Percentiles rank a stretch among this genome's conserved stretches.
phyloP scores from a whole-genome alignment of 2,329 filamentous ascomycete species.

The Magnaporthiopsis rhizophila region DNA sequence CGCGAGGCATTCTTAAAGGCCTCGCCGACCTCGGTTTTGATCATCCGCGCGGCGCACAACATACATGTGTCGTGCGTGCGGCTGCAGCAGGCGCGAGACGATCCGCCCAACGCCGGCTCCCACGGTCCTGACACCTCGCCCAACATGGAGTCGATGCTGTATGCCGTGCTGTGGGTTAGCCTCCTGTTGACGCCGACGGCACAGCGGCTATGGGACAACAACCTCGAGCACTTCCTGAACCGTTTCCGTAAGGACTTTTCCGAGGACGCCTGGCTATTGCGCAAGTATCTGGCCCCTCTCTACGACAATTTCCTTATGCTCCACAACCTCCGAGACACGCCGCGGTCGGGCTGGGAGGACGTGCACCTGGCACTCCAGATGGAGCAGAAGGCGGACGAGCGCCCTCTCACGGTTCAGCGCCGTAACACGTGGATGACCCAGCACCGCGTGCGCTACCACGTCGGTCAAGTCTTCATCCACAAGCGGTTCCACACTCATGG shows the following conservation, averaged over 20 bases:
- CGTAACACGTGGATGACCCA: slow-evolving; percentile 27
- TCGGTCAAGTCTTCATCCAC: slow-evolving; percentile 83
- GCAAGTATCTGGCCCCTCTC: slow-evolving; percentile 59
- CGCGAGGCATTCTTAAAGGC: slow-evolving; percentile 50
- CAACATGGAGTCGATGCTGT: slow-evolving; percentile 52
- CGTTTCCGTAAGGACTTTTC: slow-evolving; percentile 58
- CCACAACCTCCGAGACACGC: slow-evolving; percentile 14
- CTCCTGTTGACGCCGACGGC: slow-evolving; percentile 45
- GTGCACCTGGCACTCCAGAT: slow-evolving; percentile 29
- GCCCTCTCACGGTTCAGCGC: slow-evolving; percentile 26
- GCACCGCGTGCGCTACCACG: slow-evolving; percentile 48
- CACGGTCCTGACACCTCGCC: slow-evolving; percentile 45
- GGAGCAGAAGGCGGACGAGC: slow-evolving; percentile 36
- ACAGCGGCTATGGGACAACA: slow-evolving; percentile 47
- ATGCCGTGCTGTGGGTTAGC: slow-evolving; percentile 66
- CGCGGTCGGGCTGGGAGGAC: slow-evolving; percentile 21
- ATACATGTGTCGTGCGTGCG: slow-evolving; percentile 59
- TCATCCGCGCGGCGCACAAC: slow-evolving; percentile 70
- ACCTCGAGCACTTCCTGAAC: slow-evolving; percentile 56
- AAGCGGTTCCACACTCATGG: slow-evolving; percentile 71
- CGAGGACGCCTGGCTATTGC: slow-evolving; percentile 65
- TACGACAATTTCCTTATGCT: slow-evolving; percentile 35
- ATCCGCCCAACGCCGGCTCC: slow-evolving; percentile 7
- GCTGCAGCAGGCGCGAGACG: slow-evolving; percentile 34
- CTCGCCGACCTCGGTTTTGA: slow-evolving; percentile 57